Evolutionary conservation across 177 flowering plant genomes (phyloP).

Genomic region (Vitis hybrid): DNA sequence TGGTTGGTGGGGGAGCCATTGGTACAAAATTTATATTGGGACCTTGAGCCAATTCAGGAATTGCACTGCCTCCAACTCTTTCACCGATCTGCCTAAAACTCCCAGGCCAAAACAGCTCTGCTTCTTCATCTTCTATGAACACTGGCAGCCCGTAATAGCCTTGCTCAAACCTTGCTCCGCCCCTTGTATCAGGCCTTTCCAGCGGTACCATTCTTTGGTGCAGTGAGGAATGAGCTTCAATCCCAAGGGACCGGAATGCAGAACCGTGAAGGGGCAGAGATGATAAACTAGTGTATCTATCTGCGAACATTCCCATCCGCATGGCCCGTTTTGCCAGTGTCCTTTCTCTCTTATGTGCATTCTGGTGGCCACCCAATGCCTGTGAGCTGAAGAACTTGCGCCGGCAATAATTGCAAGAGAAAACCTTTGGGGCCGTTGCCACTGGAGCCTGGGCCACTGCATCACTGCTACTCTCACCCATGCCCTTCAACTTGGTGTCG

Average conservation of each 20-base stretch:
- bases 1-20: constrained; percentile 28
- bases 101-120: constrained; percentile 73
- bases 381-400: constrained; percentile 90
- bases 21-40: constrained; percentile 30
- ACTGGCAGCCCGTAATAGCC: constrained; percentile 47
- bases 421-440: constrained; percentile 45
- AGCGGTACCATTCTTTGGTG: constrained; percentile 34
- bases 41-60: constrained; percentile 26
- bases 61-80: constrained; percentile 5
- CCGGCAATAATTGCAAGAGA: constrained; percentile 83
- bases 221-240: constrained; percentile 64
- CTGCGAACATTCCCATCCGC: constrained; percentile 70
- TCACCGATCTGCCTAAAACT: constrained; percentile 59
- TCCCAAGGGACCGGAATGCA: constrained; percentile 61
- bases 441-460: constrained; percentile 19
- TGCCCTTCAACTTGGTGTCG: constrained; percentile 25
- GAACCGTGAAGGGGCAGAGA: constrained; percentile 79
- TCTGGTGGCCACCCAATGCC: constrained; percentile 91
- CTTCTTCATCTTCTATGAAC: constrained; percentile 58
- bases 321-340: constrained; percentile 80
- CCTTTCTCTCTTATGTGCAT: constrained; percentile 86
- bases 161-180: constrained; percentile 57
- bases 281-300: constrained; percentile 67
- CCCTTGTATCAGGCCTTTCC: constrained; percentile 31
- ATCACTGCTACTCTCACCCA: constrained; percentile 36